Evolutionary conservation across 1,284 basidiomycete genomes (phyloP), one percentile per base, ranked within the genome.

Genomic region (Takashimella tepidaria): DNA sequence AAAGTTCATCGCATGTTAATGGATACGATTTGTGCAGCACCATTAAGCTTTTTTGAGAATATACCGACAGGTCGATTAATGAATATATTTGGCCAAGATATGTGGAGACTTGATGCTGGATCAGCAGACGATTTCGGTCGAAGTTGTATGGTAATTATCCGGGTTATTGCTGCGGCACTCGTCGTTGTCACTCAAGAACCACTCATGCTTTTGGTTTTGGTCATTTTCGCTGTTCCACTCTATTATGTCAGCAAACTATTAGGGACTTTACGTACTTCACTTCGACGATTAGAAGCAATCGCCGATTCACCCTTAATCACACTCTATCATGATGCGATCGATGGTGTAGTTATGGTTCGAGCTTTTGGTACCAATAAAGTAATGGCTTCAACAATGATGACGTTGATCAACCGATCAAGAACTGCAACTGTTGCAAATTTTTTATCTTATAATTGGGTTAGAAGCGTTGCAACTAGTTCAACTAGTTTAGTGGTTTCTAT

Each of bases 1-100:
- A 78, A 71, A 20, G 75, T 90, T 42, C 89, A 87, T 73, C 80
- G 77, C 61, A 73, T 74, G 45, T 82, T 83, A 11, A 76, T 85
- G 47, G 73, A 63, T 25, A 78, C 78, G 20, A 82, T 90, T 8
- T 72, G 88, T 21, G 75, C 78, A 10, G 87, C 87, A 0, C 87
- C 88, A 0, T 76, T 86, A 45, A 80, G 83, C 3, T 90, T 88
- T 75, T 91, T 90, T 66, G 89, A 92, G 61, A 87, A 84, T 0
- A 91, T 88, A 0, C 89, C 89, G 0, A 80, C 87, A 54, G 89
- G 89, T 73, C 72, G 73, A 58, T 68, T 82, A 50, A 70, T 81
- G 61, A 77, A 77, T 60, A 66, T 79, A 24, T 71, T 73, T 58
- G 60, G 55, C 45, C 56, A 84, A 79, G 86, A 58, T 76, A 83